Percentiles rank a stretch among this genome's conserved stretches.
Evolutionary conservation across 1,139 yeast genomes (phyloP).

Genomic region (Sugiyamaella paludigena): DNA sequence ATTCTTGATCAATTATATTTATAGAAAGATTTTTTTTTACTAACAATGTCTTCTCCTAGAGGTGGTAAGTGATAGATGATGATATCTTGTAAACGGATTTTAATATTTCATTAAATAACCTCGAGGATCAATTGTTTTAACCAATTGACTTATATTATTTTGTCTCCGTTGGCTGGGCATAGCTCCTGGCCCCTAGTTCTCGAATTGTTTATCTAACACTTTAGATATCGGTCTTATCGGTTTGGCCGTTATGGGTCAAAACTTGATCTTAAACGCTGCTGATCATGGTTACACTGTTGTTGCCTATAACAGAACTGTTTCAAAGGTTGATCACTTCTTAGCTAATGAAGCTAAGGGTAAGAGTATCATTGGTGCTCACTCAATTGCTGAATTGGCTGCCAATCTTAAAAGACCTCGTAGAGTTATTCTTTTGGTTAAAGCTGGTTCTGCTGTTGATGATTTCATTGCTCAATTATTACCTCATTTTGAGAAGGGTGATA

Average conservation of each 20-base stretch:
- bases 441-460: constrained; percentile 92
- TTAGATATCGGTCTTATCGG: constrained; percentile 97
- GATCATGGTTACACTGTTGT: constrained; percentile 95
- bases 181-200: background rate
- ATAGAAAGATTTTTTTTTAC: background rate
- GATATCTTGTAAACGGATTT: background rate
- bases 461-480: constrained; percentile 88
- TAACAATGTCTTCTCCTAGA: constrained; percentile 18
- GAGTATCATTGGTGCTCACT: constrained; percentile 91
- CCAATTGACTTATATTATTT: background rate
- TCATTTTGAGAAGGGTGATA: constrained; percentile 92
- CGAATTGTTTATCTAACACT: constrained; percentile 4
- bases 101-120: background rate
- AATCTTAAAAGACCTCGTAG: constrained; percentile 97
- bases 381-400: constrained; percentile 81
- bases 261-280: constrained; percentile 94
- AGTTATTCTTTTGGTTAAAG: constrained; percentile 90
- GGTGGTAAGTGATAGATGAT: constrained; percentile 18
- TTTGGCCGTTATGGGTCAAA: constrained; percentile 99
- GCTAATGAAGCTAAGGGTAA: constrained; percentile 93
- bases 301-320: constrained; percentile 95
- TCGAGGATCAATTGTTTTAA: background rate
- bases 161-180: background rate
- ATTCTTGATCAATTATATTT: background rate
- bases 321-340: constrained; percentile 92